phyloP scores from a whole-genome alignment of 345 rosid genomes.

The Camelina neglecta region DNA sequence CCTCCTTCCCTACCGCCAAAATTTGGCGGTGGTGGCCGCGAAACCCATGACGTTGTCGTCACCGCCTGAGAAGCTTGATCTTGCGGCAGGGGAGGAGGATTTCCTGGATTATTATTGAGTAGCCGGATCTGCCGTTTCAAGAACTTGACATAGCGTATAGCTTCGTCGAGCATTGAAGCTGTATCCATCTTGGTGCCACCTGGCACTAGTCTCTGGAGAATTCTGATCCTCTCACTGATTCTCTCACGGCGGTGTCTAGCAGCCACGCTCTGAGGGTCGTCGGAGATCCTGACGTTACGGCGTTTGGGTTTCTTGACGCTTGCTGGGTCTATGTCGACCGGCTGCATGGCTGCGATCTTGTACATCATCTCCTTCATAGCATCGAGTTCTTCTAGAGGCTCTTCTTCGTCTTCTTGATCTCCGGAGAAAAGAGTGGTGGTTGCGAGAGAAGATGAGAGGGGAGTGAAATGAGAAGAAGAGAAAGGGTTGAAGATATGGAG shows the following conservation, averaged over 20 bases:
- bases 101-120: conserved; percentile 39
- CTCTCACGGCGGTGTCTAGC: conserved; percentile 92
- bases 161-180: conserved; percentile 96
- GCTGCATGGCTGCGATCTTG: conserved; percentile 94
- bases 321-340: conserved; percentile 88
- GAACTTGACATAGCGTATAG: conserved; percentile 92
- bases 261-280: conserved; percentile 96
- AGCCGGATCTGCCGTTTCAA: conserved; percentile 81
- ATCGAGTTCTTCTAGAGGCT: conserved; percentile 75
- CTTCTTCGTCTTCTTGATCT: conserved; percentile 48
- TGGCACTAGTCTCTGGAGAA: conserved; percentile 88
- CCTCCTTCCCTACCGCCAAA: conserved; percentile 20
- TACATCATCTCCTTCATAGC: conserved; percentile 99
- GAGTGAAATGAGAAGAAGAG: conserved; percentile 47
- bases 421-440: conserved; percentile 34
- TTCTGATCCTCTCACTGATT: conserved; percentile 91
- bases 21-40: conserved; percentile 32
- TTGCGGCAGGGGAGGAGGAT: conserved; percentile 38
- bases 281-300: conserved; percentile 84
- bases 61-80: conserved; percentile 37
- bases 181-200: conserved; percentile 98
- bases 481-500: conserved; percentile 46
- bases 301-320: conserved; percentile 81
- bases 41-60: conserved; percentile 27
- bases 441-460: conserved; percentile 41